Evolutionary conservation across 2,329 filamentous ascomycete genomes (phyloP).

Genomic region (Alternaria sp.): DNA sequence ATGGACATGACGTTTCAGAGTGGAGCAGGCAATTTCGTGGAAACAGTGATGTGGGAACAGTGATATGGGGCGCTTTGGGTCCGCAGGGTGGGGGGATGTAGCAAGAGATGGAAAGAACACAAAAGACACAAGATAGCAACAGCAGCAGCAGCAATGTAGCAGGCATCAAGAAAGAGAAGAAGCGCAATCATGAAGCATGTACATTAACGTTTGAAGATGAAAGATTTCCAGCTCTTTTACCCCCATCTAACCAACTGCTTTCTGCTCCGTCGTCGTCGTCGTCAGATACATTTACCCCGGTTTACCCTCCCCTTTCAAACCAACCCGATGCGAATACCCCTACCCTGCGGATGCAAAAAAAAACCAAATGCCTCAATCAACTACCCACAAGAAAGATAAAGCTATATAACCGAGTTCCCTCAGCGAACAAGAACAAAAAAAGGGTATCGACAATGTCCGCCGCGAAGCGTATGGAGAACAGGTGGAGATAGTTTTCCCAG

Average conservation of each 20-base stretch:
- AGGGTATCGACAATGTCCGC: constrained; percentile 10
- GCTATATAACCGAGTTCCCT: not conserved
- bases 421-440: constrained; percentile 5
- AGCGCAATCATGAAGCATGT: constrained; percentile 13
- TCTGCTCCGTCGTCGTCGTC: not conserved
- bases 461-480: constrained; percentile 9
- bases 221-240: constrained; percentile 6
- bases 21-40: not conserved
- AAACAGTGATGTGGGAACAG: not conserved
- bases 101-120: not conserved
- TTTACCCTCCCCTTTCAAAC: not conserved
- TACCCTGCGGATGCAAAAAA: not conserved
- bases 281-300: not conserved
- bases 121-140: no score
- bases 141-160: no score
- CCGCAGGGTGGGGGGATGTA: not conserved
- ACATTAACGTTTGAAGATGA: constrained; percentile 16
- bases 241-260: not conserved
- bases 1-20: not conserved
- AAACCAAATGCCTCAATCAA: constrained; percentile 3
- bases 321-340: constrained; percentile 1
- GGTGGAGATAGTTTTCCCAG: not conserved
- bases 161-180: not conserved
- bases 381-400: not conserved
- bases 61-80: not conserved